These are phyloP conservation scores for Claviceps monticola DNA, from an alignment of 2,329 filamentous ascomycete species.

Conservation along the genomic window DNA sequence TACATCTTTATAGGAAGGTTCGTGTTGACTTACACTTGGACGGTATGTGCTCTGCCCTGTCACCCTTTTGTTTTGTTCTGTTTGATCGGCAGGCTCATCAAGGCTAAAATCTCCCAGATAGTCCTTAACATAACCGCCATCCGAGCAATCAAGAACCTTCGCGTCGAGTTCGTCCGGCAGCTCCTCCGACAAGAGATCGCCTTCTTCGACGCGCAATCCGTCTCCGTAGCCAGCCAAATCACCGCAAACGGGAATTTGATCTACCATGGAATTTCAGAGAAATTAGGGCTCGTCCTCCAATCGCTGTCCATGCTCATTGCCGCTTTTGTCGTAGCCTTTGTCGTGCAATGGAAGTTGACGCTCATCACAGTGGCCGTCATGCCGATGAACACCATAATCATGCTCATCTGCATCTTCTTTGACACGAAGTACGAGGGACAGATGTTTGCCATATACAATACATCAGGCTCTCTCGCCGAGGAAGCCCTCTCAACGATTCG, in stretches of 20 bases:
- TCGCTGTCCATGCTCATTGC: conserved; percentile 25
- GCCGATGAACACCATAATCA: conserved; percentile 27
- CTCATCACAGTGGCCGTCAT: conserved; percentile 31
- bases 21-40: conserved; percentile 18
- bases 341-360: conserved; percentile 27
- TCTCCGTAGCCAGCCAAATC: conserved; percentile 31
- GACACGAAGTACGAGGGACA: conserved; percentile 28
- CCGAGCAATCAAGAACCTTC: conserved; percentile 21
- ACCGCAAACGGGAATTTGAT: conserved; percentile 34
- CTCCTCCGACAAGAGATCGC: conserved; percentile 36
- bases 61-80: not conserved
- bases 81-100: not conserved
- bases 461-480: conserved; percentile 31
- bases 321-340: conserved; percentile 26
- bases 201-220: conserved; percentile 36
- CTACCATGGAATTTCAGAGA: conserved; percentile 31
- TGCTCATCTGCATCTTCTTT: conserved; percentile 21
- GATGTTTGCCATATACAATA: conserved; percentile 29
- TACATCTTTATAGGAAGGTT: conserved; percentile 45
- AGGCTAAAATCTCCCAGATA: conserved; percentile 11
- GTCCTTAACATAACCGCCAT: conserved; percentile 25
- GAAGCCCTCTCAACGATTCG: conserved; percentile 34
- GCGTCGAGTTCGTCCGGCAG: conserved; percentile 24
- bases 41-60: conserved; percentile 9
- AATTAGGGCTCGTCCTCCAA: conserved; percentile 28